These are phyloP conservation scores for Euphorbia peplus DNA, from an alignment of 345 rosid species.

Conservation along the genomic window DNA sequence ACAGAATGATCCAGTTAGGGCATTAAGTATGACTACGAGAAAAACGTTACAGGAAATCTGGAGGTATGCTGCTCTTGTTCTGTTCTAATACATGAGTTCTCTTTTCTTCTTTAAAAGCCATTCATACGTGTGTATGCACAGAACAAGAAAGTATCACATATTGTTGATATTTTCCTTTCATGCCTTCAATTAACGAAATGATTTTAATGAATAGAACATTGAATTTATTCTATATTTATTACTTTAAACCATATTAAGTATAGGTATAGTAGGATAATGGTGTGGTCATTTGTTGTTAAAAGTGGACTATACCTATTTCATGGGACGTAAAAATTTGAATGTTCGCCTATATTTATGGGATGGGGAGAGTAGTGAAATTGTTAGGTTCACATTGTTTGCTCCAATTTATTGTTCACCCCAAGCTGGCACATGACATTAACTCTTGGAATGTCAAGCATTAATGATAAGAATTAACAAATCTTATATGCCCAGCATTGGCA, in stretches of 20 bases:
- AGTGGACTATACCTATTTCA: no score
- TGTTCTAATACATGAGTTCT: background rate
- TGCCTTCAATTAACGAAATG: no score
- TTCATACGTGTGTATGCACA: no score
- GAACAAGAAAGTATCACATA: no score
- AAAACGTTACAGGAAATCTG: slow-evolving; percentile 73
- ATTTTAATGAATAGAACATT: no score
- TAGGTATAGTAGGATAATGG: no score
- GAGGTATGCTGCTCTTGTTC: slow-evolving; percentile 49
- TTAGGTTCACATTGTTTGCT: background rate
- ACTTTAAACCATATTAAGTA: no score
- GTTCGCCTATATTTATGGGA: no score
- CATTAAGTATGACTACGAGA: slow-evolving; percentile 70
- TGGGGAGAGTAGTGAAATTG: background rate
- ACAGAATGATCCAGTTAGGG: slow-evolving; percentile 76
- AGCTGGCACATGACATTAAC: background rate
- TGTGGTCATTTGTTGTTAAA: no score
- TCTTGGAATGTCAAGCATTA: background rate
- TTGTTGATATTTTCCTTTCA: no score
- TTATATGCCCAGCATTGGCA: background rate
- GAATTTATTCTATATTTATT: no score
- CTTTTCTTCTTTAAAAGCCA: background rate
- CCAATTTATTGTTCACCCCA: background rate
- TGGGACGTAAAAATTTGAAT: no score
- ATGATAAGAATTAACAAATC: background rate